Conservation (phyloP, 1,284 basidiomycete genomes). For the Tranzscheliella williamsii region DNA sequence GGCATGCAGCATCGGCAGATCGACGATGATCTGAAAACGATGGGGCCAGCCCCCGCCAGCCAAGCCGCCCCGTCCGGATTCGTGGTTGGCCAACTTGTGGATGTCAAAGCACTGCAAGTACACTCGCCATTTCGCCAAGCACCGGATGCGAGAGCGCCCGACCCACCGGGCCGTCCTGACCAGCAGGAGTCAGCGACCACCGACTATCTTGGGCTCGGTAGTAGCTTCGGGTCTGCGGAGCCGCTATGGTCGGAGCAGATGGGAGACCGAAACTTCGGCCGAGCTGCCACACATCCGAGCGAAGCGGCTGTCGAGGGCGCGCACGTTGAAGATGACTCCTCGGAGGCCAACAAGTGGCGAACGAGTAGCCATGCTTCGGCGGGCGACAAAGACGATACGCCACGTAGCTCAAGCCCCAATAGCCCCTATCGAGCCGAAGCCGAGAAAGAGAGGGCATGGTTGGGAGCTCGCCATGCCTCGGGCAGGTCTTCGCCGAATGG, state of each 20-base stretch:
- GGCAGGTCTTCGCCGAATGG: conserved; percentile 10
- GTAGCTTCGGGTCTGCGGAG: conserved; percentile 7
- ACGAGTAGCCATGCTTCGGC: not conserved
- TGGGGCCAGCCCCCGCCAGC: conserved; percentile 13
- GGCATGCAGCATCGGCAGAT: conserved; percentile 89
- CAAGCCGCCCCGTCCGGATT: conserved; percentile 18
- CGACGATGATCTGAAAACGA: conserved; percentile 71
- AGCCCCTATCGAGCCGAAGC: conserved; percentile 27
- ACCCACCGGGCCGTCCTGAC: conserved; percentile 2
- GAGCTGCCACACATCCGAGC: too few relatives aligned
- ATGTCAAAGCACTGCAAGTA: conserved; percentile 39
- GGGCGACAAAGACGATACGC: not conserved
- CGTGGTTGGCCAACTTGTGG: conserved; percentile 49
- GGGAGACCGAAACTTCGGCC: too few relatives aligned
- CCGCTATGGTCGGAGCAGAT: conserved; percentile 14
- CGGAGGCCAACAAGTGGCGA: not conserved
- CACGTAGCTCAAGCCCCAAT: conserved; percentile 16
- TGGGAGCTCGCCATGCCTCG: conserved; percentile 21
- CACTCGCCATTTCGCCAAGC: conserved; percentile 27
- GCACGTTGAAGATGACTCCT: too few relatives aligned
- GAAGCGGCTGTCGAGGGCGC: too few relatives aligned
- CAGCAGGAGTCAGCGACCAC: conserved; percentile 12
- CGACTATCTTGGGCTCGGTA: conserved; percentile 22
- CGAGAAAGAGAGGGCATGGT: conserved; percentile 33
- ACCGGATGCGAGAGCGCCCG: conserved; percentile 9